Base-by-base conservation (phyloP, 192 early-diverging fungal genomes). In the Lobosporangium transversale region DNA sequence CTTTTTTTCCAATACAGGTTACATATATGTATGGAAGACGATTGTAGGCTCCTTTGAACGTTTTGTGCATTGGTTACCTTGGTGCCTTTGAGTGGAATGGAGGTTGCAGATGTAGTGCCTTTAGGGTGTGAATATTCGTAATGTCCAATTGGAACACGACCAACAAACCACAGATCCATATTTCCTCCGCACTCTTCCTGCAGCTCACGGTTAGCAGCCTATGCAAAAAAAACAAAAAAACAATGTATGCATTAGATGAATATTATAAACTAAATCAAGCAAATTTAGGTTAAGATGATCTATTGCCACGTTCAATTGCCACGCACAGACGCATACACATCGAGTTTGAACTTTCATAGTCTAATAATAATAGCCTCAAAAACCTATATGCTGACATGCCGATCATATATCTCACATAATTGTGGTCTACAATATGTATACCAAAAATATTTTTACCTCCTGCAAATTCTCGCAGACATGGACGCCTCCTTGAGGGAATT, bases 81-180 rank as follows among this genome's bases (percentile, higher is more conserved):
- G 27, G 64, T 58, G 18, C 83, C 86, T 42, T 81, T 85, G 26
- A 48, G 33, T 10, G 57, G 4, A 26, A 30, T 12, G 33, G 78
- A 45, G n/a, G 70, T 79, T 18, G 56, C 68, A 4, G 63, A 35
- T 53, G 66, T 58, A 31, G 52, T 48, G 12, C 57, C 43, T 40
- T 68, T 67, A 3, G 81, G 76, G 55, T 61, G 80, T 4, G 54
- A 29, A 64, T 87, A 87, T 42, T 81, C 78, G 61, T 87, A 82
- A 66, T 93, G 89, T 9, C 92, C 92, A 43, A 95, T 85, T 4
- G 95, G 95, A 20, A 89, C 88, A 54, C 85, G 78, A n/a, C 94
- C 94, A 11, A 97, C 95, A 47, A 92, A 86, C 94, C 94, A 97
- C 18, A 89, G 83, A 63, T 93, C 91, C 89, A 95, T 89, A 50